Percentiles rank a stretch among this genome's conserved stretches.
These are phyloP conservation scores for Amauroascus verrucosus DNA, from an alignment of 2,329 filamentous ascomycete species.

Conservation along the genomic window DNA sequence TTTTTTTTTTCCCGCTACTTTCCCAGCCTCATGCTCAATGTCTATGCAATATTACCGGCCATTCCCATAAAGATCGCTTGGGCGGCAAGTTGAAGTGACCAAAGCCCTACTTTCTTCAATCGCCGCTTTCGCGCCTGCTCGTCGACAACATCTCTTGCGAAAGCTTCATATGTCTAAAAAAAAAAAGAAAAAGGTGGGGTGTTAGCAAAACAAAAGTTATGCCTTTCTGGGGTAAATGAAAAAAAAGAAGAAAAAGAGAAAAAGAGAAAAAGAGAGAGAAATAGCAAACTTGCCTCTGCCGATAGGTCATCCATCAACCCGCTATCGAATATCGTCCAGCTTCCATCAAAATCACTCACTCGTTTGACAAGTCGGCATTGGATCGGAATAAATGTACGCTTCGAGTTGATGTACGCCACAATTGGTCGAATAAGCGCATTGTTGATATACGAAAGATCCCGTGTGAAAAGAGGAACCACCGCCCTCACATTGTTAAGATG, in stretches of 20 bases:
- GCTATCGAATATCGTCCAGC: constrained; percentile 89
- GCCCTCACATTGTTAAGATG: constrained; percentile 92
- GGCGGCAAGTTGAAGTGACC: constrained; percentile 84
- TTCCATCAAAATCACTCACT: constrained; percentile 80
- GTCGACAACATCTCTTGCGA: constrained; percentile 81
- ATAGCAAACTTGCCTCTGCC: constrained; percentile 57
- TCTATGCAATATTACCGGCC: constrained; percentile 54
- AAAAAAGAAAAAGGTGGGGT: no score
- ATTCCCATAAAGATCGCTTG: constrained; percentile 93
- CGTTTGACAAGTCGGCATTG: constrained; percentile 89
- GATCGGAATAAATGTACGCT: constrained; percentile 89
- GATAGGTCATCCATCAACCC: constrained; percentile 89
- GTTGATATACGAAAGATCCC: constrained; percentile 87
- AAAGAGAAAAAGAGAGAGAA: no score
- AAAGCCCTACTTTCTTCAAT: constrained; percentile 92
- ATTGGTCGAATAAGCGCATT: constrained; percentile 91
- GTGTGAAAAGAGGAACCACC: constrained; percentile 82
- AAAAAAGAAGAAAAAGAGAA: neutral
- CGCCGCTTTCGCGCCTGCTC: constrained; percentile 74
- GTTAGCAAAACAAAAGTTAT: constrained; percentile 10
- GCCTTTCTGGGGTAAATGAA: neutral
- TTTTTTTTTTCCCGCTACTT: neutral
- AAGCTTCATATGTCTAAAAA: constrained; percentile 71
- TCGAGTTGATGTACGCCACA: constrained; percentile 94
- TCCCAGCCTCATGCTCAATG: neutral